Base-by-base conservation (phyloP, 1,284 basidiomycete genomes). In the Leccinum solheimii region DNA sequence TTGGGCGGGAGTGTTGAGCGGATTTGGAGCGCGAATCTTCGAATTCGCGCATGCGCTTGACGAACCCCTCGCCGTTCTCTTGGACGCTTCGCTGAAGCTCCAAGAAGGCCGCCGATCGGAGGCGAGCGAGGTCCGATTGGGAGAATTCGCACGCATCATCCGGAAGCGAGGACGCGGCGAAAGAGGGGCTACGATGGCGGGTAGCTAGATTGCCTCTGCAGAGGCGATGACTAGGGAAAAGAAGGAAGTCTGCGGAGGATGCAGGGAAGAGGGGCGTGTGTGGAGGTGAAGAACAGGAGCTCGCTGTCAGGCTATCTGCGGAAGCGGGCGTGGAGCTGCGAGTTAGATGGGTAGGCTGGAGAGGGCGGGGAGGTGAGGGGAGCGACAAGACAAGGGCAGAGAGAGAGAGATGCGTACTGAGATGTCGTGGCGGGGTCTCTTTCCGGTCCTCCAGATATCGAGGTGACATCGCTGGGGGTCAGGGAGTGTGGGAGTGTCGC, bases 11-110 rank as follows among this genome's bases (percentile, higher is more conserved):
- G 62, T 77, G 75, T 16, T 74, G 69, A 49, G 71, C 69, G 34
- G 76, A 72, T 68, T 75, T 75, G 48, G 79, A 79, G 56, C 84
- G 78, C 32, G 79, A 78, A 56, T 78, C 75, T 71, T 90, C 88
- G 69, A 84, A 86, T 64, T 88, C 85, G 59, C 86, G 86, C 88
- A 90, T 90, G 59, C 86, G 84, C 59, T 78, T 81, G n/a, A 90
- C 81, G 54, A 90, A 79, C 13, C 85, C 83, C 67, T 90, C 87
- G 30, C 84, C 86, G 64, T 78, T 84, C 66, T 88, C 83, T 40
- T 78, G 77, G 26, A 90, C 79, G 62, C 82, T 87, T 67, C 81
- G 78, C 55, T 80, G 84, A 36, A 90, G 79, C 64, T 89, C 86
- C 71, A 80, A 80, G 66, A 89, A 87, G 5, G 88, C 88, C 62